Conservation (phyloP, 2,329 filamentous ascomycete species). For the Paecilomyces niveus region DNA sequence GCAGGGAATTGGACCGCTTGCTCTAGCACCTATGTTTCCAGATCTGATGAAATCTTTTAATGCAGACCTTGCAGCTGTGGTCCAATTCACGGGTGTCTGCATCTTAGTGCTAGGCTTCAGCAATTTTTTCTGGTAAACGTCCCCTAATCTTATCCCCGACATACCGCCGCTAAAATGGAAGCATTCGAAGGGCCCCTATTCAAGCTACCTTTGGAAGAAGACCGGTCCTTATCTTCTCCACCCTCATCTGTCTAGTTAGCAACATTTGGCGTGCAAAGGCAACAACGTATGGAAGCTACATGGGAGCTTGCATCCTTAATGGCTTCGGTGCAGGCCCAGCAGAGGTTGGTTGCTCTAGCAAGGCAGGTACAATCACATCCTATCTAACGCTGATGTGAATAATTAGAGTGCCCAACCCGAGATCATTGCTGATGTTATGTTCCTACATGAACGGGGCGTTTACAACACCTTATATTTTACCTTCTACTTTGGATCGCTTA, state of each 20-base stretch:
- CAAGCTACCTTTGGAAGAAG: constrained; percentile 50
- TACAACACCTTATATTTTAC: constrained; percentile 58
- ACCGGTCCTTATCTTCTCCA: constrained; percentile 47
- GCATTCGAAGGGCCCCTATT: constrained; percentile 43
- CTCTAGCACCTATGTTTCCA: constrained; percentile 54
- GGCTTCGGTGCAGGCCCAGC: constrained; percentile 57
- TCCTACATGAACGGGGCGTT: constrained; percentile 57
- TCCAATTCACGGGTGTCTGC: constrained; percentile 51
- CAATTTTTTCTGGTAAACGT: constrained; percentile 51
- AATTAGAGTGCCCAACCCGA: constrained; percentile 50
- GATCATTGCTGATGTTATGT: constrained; percentile 59
- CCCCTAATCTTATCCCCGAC: background rate
- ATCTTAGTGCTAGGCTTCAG: constrained; percentile 53
- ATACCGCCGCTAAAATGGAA: background rate
- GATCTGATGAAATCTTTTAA: constrained; percentile 51
- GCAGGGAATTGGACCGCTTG: constrained; percentile 50
- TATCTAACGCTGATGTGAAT: background rate
- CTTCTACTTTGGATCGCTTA: constrained; percentile 56
- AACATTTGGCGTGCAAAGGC: constrained; percentile 54
- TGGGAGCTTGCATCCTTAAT: constrained; percentile 57
- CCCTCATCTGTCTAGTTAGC: constrained; percentile 46
- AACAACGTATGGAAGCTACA: constrained; percentile 53
- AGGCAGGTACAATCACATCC: no score
- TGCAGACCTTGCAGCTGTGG: constrained; percentile 45
- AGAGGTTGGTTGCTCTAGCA: constrained; percentile 30